Conservation (phyloP, 139 green algal species). For the Astrephomene gubernaculifera region DNA sequence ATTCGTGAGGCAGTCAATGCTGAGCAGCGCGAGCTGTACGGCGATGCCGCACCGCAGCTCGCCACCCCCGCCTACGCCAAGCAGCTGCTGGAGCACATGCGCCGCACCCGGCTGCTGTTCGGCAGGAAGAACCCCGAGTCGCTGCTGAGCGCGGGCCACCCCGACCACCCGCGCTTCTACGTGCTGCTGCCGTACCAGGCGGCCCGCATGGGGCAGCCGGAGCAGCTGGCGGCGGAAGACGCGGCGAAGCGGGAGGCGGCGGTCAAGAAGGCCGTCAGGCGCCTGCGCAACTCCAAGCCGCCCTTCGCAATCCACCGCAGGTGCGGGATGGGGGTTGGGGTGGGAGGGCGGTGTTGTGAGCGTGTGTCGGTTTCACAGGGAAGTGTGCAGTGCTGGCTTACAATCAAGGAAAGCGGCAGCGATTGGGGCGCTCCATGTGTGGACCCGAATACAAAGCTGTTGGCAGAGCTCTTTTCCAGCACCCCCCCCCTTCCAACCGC, state of each 20-base stretch:
- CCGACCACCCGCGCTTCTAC: conserved; percentile 47
- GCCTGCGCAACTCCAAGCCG: conserved; percentile 43
- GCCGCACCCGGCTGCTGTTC: conserved; percentile 32
- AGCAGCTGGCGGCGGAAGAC: neutral
- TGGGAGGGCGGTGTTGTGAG: neutral
- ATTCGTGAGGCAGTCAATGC: conserved; percentile 17
- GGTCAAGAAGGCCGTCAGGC: conserved; percentile 34
- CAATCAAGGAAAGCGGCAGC: neutral
- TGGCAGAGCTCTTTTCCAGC: neutral
- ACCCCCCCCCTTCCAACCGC: neutral
- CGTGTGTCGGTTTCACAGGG: neutral
- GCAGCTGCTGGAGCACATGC: conserved; percentile 47
- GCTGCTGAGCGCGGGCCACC: conserved; percentile 10
- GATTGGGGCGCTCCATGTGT: neutral
- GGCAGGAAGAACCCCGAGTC: conserved; percentile 36
- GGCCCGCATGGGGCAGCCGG: neutral
- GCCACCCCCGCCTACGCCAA: neutral
- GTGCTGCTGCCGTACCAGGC: conserved; percentile 33
- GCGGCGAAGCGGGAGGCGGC: neutral
- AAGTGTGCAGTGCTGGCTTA: neutral
- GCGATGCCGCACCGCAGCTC: neutral
- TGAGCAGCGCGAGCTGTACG: neutral
- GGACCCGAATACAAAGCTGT: neutral
- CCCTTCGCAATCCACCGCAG: conserved; percentile 48
- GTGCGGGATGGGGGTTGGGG: neutral